These are phyloP conservation scores for Cercophora sp. DNA, from an alignment of 495 filamentous ascomycete genomes.

Conservation along the genomic window DNA sequence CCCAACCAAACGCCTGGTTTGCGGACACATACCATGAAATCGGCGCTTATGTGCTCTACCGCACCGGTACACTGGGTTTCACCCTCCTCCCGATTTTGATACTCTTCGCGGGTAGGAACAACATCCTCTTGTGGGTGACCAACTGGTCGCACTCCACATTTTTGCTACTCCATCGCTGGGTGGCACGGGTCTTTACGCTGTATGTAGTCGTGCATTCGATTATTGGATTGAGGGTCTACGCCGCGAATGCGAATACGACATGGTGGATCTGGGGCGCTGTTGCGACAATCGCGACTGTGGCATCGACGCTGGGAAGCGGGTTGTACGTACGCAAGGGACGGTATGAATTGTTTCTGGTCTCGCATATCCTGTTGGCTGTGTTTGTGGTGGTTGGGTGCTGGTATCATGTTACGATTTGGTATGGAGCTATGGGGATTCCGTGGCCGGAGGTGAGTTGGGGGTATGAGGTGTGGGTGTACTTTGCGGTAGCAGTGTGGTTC, in stretches of 20 bases:
- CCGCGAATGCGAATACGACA: slow-evolving; percentile 3
- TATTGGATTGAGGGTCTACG: slow-evolving; percentile 19
- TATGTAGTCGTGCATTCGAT: slow-evolving; percentile 31
- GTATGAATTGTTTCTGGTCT: slow-evolving; percentile 43
- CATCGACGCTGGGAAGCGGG: slow-evolving; percentile 13
- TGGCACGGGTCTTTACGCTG: background rate
- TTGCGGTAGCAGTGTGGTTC: slow-evolving; percentile 39
- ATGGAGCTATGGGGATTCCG: background rate
- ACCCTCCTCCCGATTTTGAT: background rate
- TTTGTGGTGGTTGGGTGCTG: slow-evolving; percentile 38
- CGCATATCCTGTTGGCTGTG: slow-evolving; percentile 37
- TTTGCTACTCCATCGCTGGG: slow-evolving; percentile 1
- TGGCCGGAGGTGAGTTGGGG: slow-evolving; percentile 16
- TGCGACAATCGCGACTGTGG: slow-evolving; percentile 24
- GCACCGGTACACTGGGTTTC: background rate
- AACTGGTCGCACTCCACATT: slow-evolving; percentile 6
- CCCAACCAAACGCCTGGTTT: slow-evolving; percentile 21
- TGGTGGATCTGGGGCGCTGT: slow-evolving; percentile 45
- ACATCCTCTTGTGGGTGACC: background rate
- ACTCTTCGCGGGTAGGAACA: background rate
- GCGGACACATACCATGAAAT: background rate
- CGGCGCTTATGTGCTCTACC: background rate
- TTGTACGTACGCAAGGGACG: slow-evolving; percentile 25
- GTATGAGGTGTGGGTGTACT: slow-evolving; percentile 46
- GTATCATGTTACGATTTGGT: slow-evolving; percentile 34